Conservation (phyloP, 1,284 basidiomycete species). For the Leccinum subrobustum region DNA sequence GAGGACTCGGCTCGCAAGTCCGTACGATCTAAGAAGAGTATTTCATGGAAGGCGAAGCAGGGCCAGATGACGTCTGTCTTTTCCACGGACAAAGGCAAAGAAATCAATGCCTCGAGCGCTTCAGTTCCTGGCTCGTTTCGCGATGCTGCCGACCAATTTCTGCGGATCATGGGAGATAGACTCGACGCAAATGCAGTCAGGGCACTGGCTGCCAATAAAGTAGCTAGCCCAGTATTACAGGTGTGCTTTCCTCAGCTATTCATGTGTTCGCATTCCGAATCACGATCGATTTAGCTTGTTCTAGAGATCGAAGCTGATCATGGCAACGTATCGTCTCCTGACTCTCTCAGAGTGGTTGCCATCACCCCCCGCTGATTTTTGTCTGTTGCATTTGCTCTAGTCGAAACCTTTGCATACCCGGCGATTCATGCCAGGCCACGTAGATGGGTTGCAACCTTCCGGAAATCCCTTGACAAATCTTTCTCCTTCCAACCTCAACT, state of each 20-base stretch:
- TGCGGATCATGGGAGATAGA: conserved; percentile 51
- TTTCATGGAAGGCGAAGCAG: conserved; percentile 72
- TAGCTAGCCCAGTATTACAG: conserved; percentile 80
- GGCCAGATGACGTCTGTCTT: conserved; percentile 77
- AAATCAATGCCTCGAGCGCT: conserved; percentile 28
- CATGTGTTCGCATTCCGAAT: neutral
- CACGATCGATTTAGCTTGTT: too few relatives aligned
- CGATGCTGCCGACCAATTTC: conserved; percentile 49
- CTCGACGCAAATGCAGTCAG: conserved; percentile 76
- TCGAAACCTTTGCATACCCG: too few relatives aligned
- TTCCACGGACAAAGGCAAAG: conserved; percentile 42
- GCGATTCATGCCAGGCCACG: too few relatives aligned
- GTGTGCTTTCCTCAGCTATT: conserved; percentile 40
- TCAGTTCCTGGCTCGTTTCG: conserved; percentile 54
- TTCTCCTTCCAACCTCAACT: too few relatives aligned
- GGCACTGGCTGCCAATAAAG: conserved; percentile 77
- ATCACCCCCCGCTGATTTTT: too few relatives aligned
- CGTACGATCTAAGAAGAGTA: conserved; percentile 75
- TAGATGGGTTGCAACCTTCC: too few relatives aligned
- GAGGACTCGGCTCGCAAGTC: conserved; percentile 37
- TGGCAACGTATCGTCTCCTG: too few relatives aligned
- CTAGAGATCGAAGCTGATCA: too few relatives aligned
- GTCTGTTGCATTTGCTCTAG: too few relatives aligned
- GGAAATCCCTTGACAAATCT: too few relatives aligned
- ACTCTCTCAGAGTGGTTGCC: too few relatives aligned